These are phyloP conservation scores for Cyclostephanos invisitatus DNA, from an alignment of 108 stramenopile species.

Conservation along the genomic window DNA sequence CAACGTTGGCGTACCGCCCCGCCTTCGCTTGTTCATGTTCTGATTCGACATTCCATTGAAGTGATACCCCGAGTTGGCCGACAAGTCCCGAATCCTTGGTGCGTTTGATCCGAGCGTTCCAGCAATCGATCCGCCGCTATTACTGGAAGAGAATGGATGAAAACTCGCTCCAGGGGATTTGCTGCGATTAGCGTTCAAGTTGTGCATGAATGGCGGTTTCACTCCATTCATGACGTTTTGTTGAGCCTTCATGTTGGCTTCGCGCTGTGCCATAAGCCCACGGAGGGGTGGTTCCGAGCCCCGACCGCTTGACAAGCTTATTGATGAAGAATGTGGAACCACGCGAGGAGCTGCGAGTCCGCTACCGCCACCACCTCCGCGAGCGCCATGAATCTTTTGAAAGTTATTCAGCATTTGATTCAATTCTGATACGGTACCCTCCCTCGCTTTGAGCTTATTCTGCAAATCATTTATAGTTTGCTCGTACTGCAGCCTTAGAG, in stretches of 20 bases:
- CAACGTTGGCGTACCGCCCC: conserved; percentile 45
- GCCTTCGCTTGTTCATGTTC: conserved; percentile 48
- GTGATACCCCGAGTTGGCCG: conserved; percentile 50
- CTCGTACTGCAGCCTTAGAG: conserved; percentile 58
- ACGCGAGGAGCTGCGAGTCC: conserved; percentile 23
- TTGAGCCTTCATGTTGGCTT: conserved; percentile 53
- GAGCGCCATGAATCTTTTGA: conserved; percentile 39
- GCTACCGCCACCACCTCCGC: conserved; percentile 11
- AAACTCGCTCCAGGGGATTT: conserved; percentile 40
- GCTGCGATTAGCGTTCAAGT: conserved; percentile 34
- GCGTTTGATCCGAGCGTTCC: conserved; percentile 38
- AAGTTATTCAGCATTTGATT: conserved; percentile 61
- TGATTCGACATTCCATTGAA: conserved; percentile 50
- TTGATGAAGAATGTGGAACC: conserved; percentile 36
- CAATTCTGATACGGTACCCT: conserved; percentile 45
- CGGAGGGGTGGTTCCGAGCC: conserved; percentile 51
- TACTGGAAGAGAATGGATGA: conserved; percentile 46
- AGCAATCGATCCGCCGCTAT: conserved; percentile 28
- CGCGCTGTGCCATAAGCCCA: conserved; percentile 62
- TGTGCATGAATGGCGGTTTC: conserved; percentile 43
- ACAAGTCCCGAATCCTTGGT: conserved; percentile 50
- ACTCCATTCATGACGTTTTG: conserved; percentile 51
- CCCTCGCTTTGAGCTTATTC: conserved; percentile 54
- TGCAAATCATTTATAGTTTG: conserved; percentile 58
- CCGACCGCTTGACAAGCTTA: background rate